phyloP scores from a whole-genome alignment of 352 stramenopile genomes.

The Globisporangium okanoganense region DNA sequence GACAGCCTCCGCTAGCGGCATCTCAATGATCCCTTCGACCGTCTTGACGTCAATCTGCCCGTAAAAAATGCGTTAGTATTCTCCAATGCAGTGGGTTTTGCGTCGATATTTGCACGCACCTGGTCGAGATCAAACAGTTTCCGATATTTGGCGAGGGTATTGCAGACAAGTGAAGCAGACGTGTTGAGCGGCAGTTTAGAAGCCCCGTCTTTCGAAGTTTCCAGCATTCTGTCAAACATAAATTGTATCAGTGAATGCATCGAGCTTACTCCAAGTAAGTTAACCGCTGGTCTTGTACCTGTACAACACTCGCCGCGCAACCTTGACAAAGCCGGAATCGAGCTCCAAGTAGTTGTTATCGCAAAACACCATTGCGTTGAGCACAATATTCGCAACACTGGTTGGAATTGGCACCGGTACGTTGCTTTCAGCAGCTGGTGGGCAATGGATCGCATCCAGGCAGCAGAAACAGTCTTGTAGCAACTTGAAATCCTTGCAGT shows the following conservation, averaged over 20 bases:
- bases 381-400: conserved; percentile 19
- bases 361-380: conserved; percentile 23
- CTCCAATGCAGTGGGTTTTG: background rate
- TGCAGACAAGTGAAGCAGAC: background rate
- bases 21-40: background rate
- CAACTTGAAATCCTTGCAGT: conserved; percentile 12
- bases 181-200: background rate
- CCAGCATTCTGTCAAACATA: conserved; percentile 9
- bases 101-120: background rate
- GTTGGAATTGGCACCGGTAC: conserved; percentile 5
- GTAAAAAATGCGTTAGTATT: background rate
- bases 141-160: background rate
- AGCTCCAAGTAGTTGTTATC: conserved; percentile 10
- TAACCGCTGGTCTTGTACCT: background rate
- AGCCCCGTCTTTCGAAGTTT: background rate
- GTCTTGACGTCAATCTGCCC: background rate
- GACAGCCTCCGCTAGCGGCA: conserved; percentile 3
- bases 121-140: conserved; percentile 1
- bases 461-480: conserved; percentile 20
- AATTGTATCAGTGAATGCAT: background rate
- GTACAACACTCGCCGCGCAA: background rate
- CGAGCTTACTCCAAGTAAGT: background rate
- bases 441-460: conserved; percentile 20
- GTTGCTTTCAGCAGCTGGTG: conserved; percentile 3
- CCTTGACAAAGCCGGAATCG: background rate